Evolutionary conservation across 805 yeast species (phyloP).

Genomic region (Zygosaccharomyces bailii): DNA sequence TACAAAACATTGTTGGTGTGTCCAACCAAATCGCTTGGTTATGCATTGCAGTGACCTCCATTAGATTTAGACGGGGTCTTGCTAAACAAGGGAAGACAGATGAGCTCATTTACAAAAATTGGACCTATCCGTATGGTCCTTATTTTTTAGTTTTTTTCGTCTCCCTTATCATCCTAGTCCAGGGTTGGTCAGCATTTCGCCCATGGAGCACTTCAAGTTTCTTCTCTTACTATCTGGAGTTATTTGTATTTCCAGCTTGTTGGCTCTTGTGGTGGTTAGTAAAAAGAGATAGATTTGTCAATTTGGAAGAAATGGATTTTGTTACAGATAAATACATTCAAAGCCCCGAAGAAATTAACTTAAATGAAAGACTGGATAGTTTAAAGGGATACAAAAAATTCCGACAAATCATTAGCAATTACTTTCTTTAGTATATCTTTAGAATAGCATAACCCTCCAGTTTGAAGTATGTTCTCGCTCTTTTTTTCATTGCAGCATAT

Average conservation of each 20-base stretch:
- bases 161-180: constrained; percentile 44
- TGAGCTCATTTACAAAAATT: constrained; percentile 42
- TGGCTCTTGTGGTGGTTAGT: constrained; percentile 42
- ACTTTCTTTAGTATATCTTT: constrained; percentile 9
- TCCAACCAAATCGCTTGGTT: constrained; percentile 53
- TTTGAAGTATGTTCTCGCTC: neutral
- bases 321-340: constrained; percentile 50
- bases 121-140: constrained; percentile 54
- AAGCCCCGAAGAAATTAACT: constrained; percentile 45
- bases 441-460: neutral
- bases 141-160: constrained; percentile 45
- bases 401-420: constrained; percentile 30
- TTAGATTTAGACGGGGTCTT: constrained; percentile 48
- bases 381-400: constrained; percentile 45
- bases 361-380: constrained; percentile 39
- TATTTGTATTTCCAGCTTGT: constrained; percentile 45
- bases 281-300: constrained; percentile 43
- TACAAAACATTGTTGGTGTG: constrained; percentile 51
- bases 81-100: constrained; percentile 43
- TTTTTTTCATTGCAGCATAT: neutral
- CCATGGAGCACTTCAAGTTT: constrained; percentile 44
- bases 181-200: constrained; percentile 50
- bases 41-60: constrained; percentile 46
- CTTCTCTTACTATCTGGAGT: constrained; percentile 46
- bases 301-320: constrained; percentile 48